Evolutionary conservation across 2,329 filamentous ascomycete species (phyloP), one percentile per base, ranked within the genome.

Genomic region (Exserohilum turcica): DNA sequence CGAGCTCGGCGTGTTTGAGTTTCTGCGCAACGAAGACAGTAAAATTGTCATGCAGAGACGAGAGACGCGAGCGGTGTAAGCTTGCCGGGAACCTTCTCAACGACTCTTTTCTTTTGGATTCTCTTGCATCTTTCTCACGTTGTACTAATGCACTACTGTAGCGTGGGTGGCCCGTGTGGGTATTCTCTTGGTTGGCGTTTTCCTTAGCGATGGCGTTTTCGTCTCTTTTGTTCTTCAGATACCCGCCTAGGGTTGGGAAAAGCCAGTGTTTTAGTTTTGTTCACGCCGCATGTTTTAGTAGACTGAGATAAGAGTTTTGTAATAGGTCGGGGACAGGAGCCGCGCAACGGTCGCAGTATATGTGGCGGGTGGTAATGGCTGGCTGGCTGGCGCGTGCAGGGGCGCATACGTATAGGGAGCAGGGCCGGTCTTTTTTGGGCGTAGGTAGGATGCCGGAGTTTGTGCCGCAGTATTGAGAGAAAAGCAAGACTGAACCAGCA

Each of bases 21-120:
- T 71, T 35, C 52, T 74, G 21, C 50, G 63, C 31, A 60, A 46
- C 3, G 68, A 72, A 32, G 69, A 74, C 35, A 61, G 66, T 44
- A 70, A 67, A 45, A 74, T 74, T 49, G 59, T 71, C 13, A 64
- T 73, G 66, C 59, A 64, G 38, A 56, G 59, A 48, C 56, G 61
- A 27, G 67, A 59, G 18, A 50, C 51, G 3, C 50, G 47, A 40
- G 55, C 28, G 16, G 48, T n/a, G 29, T 46, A 24, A 56, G 28
- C n/a, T n/a, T n/a, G 21, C 32, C 9, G 32, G 29, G 29, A 32
- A 29, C 29, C 27, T 9, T 33, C 31, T 44, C 19, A 24, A 44
- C 42, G 29, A 44, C 42, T 12, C 38, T n/a, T 43, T 18, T 31
- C 27, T 21, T 16, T 37, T 31, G n/a, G 18, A 21, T 32, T 35